Conservation (phyloP, 495 filamentous ascomycete genomes). For the Trichoderma gamsii region DNA sequence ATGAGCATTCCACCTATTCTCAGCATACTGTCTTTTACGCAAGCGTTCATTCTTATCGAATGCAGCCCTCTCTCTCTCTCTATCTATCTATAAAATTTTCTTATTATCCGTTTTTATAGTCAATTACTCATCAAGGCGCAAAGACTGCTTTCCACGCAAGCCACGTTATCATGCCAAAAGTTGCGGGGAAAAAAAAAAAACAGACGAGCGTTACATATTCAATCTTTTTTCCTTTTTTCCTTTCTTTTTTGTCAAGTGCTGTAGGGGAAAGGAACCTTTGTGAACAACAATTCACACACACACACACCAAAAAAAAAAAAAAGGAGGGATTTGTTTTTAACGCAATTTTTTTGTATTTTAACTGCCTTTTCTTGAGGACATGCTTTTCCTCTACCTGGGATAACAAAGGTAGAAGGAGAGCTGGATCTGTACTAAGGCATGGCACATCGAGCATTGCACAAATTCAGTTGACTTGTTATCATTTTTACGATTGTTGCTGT, state of each 20-base stretch:
- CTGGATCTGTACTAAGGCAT: background rate
- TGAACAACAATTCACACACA: background rate
- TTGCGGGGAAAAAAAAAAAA: background rate
- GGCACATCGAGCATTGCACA: background rate
- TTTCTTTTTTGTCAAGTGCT: background rate
- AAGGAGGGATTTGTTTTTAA: background rate
- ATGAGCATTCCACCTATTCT: background rate
- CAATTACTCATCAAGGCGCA: slow-evolving; percentile 2
- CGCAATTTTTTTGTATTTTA: slow-evolving; percentile 1
- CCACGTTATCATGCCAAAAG: background rate
- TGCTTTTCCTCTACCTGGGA: background rate
- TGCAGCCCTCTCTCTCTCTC: background rate
- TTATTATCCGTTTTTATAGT: background rate
- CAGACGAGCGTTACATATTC: no score
- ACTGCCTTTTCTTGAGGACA: background rate
- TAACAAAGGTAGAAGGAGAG: background rate
- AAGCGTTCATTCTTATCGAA: background rate
- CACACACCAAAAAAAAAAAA: slow-evolving; percentile 2
- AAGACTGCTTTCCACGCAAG: background rate
- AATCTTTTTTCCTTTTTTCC: no score
- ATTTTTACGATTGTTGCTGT: background rate
- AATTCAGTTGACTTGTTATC: slow-evolving; percentile 3
- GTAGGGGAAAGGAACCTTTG: background rate
- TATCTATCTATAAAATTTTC: background rate
- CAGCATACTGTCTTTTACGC: background rate